A percentile compares a stretch with the other conserved stretches of the same genome.
These are phyloP conservation scores for Cucurbita moschata DNA, from an alignment of 306 rosid species.

Conservation along the genomic window DNA sequence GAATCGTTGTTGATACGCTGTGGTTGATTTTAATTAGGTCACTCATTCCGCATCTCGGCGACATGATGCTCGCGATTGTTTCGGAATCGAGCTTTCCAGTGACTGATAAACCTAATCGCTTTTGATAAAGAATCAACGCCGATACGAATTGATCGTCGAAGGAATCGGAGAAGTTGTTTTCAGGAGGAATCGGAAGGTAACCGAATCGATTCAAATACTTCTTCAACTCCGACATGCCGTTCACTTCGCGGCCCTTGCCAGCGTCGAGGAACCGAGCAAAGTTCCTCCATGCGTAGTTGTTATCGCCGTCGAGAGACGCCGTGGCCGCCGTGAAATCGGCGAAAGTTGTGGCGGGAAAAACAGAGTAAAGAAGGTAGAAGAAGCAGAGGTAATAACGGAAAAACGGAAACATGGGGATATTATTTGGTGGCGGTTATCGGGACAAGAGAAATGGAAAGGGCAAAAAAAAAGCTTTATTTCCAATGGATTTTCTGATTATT, in stretches of 20 bases:
- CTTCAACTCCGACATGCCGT: conserved; percentile 69
- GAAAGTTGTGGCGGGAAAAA: conserved; percentile 47
- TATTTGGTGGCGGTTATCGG: conserved; percentile 18
- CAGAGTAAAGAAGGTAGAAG: conserved; percentile 17
- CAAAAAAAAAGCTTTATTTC: not conserved
- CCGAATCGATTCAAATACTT: conserved; percentile 75
- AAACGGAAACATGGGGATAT: conserved; percentile 31
- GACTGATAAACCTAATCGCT: conserved; percentile 38
- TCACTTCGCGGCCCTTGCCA: conserved; percentile 43
- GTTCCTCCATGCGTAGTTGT: conserved; percentile 52
- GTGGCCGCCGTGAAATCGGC: conserved; percentile 10
- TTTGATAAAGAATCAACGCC: conserved; percentile 57
- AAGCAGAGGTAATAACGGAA: conserved; percentile 13
- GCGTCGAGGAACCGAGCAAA: conserved; percentile 57
- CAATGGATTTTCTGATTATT: not conserved
- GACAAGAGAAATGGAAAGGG: not conserved
- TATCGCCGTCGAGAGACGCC: conserved; percentile 7
- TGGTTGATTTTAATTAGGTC: conserved; percentile 15
- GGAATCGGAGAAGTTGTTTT: conserved; percentile 35
- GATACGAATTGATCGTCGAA: conserved; percentile 49
- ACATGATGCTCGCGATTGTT: conserved; percentile 44
- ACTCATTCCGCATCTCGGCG: conserved; percentile 81
- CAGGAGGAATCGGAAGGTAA: conserved; percentile 31
- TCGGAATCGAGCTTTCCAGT: conserved; percentile 64
- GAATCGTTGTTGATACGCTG: not conserved